These are phyloP conservation scores for Terana coerulea DNA, from an alignment of 768 basidiomycete species.

Conservation along the genomic window DNA sequence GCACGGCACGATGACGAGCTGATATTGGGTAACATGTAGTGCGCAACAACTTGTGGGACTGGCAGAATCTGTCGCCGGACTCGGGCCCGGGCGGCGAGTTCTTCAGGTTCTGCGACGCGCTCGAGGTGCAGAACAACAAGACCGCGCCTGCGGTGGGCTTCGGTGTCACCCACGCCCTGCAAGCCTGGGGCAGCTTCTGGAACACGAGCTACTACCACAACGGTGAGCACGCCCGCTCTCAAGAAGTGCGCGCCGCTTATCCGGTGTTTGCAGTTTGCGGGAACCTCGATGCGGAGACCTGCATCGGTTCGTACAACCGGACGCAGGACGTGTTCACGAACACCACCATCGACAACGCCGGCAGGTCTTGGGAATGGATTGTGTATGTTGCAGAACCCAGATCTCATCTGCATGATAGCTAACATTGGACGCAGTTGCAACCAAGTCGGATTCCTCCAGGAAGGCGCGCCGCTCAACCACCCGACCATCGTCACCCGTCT, in stretches of 20 bases:
- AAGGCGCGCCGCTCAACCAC: slow-evolving; percentile 33
- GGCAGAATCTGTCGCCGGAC: slow-evolving; percentile 58
- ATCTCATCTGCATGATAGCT: slow-evolving; percentile 23
- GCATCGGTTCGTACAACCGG: slow-evolving; percentile 40
- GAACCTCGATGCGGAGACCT: slow-evolving; percentile 31
- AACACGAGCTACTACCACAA: slow-evolving; percentile 38
- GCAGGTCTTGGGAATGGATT: slow-evolving; percentile 71
- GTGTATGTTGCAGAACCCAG: slow-evolving; percentile 32
- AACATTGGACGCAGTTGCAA: slow-evolving; percentile 49
- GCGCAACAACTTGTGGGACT: slow-evolving; percentile 56
- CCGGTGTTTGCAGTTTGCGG: slow-evolving; percentile 46
- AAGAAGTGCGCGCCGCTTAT: too few relatives aligned
- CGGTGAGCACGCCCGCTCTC: too few relatives aligned
- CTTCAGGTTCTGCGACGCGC: slow-evolving; percentile 61
- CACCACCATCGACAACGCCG: slow-evolving; percentile 48
- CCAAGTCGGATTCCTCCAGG: slow-evolving; percentile 54
- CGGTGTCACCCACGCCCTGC: slow-evolving; percentile 58
- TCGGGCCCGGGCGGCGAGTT: slow-evolving; percentile 44
- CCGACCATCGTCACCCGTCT: slow-evolving; percentile 53
- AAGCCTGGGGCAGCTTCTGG: slow-evolving; percentile 61
- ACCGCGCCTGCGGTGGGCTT: slow-evolving; percentile 50
- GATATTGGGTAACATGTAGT: slow-evolving; percentile 19
- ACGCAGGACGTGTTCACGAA: slow-evolving; percentile 46
- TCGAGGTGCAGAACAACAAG: slow-evolving; percentile 58
- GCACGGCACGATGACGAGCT: background rate